Evolutionary conservation across 495 filamentous ascomycete genomes (phyloP).

Genomic region (Tuber calosporum): DNA sequence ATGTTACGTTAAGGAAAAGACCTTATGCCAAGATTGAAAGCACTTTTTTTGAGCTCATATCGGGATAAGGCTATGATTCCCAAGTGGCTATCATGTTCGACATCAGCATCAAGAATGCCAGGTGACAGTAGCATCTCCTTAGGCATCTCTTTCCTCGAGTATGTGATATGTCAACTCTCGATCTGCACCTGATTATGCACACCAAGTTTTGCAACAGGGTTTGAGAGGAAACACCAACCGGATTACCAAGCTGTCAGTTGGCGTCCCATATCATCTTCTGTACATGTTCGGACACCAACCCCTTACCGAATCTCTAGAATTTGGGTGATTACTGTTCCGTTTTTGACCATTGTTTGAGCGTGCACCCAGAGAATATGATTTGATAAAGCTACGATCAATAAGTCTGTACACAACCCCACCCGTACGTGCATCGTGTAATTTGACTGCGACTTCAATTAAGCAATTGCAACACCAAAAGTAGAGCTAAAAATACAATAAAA

Average conservation of each 20-base stretch:
- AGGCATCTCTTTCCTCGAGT: neutral
- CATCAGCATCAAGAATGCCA: neutral
- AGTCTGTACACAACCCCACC: too few species aligned
- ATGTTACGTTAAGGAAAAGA: neutral
- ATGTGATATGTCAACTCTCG: conserved; percentile 2
- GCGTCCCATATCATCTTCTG: neutral
- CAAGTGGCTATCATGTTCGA: neutral
- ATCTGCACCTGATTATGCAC: neutral
- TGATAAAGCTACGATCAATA: too few species aligned
- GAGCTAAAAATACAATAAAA: too few species aligned
- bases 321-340: neutral
- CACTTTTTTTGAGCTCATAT: neutral
- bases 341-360: neutral
- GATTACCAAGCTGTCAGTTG: neutral
- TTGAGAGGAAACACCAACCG: neutral
- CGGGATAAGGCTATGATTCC: neutral
- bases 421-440: too few species aligned
- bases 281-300: neutral
- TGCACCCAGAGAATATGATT: neutral
- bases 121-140: neutral
- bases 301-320: neutral
- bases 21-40: neutral
- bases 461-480: too few species aligned
- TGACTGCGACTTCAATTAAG: too few species aligned
- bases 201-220: neutral